A percentile compares a stretch with the other conserved stretches of the same genome.
phyloP scores from a whole-genome alignment of 2,329 filamentous ascomycete species.

The Talaromyces sp. region DNA sequence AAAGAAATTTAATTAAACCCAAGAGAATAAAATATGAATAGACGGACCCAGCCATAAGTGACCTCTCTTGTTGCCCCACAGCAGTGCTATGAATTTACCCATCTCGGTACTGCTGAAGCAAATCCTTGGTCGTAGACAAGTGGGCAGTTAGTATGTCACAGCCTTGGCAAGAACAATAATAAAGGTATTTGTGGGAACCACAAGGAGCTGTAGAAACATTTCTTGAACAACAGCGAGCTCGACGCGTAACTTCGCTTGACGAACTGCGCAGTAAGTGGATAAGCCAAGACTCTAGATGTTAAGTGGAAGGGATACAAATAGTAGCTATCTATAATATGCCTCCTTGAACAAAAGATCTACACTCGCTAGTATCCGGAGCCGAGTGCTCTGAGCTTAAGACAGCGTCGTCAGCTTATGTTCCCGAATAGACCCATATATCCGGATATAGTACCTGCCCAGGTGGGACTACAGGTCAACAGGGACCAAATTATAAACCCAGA shows the following conservation, averaged over 20 bases:
- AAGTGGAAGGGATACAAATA: background rate
- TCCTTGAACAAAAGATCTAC: background rate
- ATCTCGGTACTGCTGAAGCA: background rate
- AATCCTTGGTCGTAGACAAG: background rate
- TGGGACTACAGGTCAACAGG: background rate
- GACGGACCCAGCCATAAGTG: too few relatives aligned
- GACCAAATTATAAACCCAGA: background rate
- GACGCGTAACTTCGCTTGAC: background rate
- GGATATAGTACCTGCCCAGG: background rate
- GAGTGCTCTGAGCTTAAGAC: constrained; percentile 5
- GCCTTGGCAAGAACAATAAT: too few relatives aligned
- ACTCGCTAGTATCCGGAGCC: background rate
- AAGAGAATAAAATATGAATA: too few relatives aligned
- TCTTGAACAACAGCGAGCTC: background rate
- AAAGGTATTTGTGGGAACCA: too few relatives aligned
- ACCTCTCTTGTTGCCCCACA: background rate
- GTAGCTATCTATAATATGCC: background rate
- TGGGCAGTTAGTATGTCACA: background rate
- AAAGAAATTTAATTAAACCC: too few relatives aligned
- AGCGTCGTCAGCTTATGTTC: background rate
- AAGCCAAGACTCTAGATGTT: constrained; percentile 1
- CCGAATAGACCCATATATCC: background rate
- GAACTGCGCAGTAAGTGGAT: background rate
- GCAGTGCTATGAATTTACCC: constrained; percentile 10
- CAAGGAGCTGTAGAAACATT: background rate